These are phyloP conservation scores for Aphanomyces astaci DNA, from an alignment of 352 stramenopile species.

Conservation along the genomic window DNA sequence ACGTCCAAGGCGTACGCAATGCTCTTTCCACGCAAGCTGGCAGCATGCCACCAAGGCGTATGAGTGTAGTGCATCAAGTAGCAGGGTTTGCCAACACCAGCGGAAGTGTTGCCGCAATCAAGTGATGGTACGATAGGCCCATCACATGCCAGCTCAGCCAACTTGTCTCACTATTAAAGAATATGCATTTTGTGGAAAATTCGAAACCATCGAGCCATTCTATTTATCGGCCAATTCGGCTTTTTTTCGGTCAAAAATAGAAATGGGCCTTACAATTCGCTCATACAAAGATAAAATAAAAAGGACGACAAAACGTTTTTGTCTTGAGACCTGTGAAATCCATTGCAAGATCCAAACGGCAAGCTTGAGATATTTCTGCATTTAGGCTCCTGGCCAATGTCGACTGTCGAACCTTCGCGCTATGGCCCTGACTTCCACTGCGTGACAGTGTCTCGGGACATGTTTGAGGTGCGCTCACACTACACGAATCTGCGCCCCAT, in stretches of 20 bases:
- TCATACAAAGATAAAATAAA: too few species aligned
- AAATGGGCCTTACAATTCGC: too few species aligned
- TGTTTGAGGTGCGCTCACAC: slow-evolving; percentile 77
- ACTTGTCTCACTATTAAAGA: too few species aligned
- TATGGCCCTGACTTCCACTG: slow-evolving; percentile 76
- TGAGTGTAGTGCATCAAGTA: too few species aligned
- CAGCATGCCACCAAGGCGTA: neutral
- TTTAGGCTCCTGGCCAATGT: slow-evolving; percentile 25
- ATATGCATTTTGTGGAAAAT: too few species aligned
- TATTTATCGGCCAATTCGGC: too few species aligned
- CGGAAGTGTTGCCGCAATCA: too few species aligned
- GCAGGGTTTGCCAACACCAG: too few species aligned
- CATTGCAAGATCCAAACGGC: slow-evolving; percentile 8
- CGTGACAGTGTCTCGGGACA: slow-evolving; percentile 67
- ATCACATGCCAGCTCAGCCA: too few species aligned
- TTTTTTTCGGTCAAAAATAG: too few species aligned
- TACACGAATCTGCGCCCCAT: slow-evolving; percentile 74
- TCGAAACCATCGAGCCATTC: too few species aligned
- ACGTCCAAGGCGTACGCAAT: neutral
- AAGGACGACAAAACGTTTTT: neutral
- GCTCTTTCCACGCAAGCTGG: neutral
- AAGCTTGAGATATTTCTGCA: neutral
- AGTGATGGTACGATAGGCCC: too few species aligned
- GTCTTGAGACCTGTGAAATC: neutral
- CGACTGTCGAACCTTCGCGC: slow-evolving; percentile 62